Evolutionary conservation across 2,329 filamentous ascomycete species (phyloP).

Genomic region (Diaporthe australafricana): DNA sequence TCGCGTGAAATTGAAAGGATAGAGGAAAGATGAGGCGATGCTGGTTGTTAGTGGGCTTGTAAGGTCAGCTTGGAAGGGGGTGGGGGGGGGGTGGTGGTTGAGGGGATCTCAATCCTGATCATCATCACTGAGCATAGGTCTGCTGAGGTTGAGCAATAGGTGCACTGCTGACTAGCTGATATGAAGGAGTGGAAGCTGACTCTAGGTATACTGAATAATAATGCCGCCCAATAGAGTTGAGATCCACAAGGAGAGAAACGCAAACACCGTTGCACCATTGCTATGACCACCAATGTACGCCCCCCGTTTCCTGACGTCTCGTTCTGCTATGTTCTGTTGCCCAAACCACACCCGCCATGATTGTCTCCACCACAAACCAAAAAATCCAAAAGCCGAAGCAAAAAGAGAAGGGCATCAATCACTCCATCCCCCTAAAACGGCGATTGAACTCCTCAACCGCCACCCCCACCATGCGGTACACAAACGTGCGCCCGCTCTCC

Average conservation of each 20-base stretch:
- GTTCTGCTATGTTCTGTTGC: neutral
- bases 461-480: constrained; percentile 74
- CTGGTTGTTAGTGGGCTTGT: too few relatives aligned
- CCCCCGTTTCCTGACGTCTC: neutral
- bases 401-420: neutral
- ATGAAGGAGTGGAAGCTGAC: too few relatives aligned
- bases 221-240: neutral
- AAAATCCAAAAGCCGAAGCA: too few relatives aligned
- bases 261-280: constrained; percentile 32
- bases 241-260: neutral
- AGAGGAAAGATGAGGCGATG: too few relatives aligned
- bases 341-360: neutral
- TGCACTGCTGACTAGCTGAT: too few relatives aligned
- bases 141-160: too few relatives aligned
- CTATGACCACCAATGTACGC: constrained; percentile 14
- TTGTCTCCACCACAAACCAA: neutral
- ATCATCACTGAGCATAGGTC: too few relatives aligned
- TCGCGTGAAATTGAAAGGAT: too few relatives aligned
- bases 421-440: constrained; percentile 62
- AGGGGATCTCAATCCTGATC: too few relatives aligned
- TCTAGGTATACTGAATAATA: constrained; percentile 8
- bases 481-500: constrained; percentile 75
- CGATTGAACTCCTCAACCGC: constrained; percentile 77
- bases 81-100: too few relatives aligned
- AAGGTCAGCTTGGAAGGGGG: too few relatives aligned